Conservation (phyloP, 805 yeast species). For the Zygoascus bituminiphila region DNA sequence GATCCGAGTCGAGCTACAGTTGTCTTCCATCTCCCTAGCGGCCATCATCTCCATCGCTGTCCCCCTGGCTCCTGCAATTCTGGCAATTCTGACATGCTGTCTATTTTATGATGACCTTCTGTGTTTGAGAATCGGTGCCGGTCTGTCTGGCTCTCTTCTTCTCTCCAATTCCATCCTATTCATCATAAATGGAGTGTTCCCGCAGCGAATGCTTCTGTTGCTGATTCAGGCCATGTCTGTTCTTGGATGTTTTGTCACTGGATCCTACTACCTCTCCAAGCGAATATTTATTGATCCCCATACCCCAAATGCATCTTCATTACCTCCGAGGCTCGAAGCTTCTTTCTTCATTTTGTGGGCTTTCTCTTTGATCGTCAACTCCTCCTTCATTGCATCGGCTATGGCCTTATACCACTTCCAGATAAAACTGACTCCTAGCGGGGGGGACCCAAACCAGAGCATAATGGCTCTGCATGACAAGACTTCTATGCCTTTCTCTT, state of each 20-base stretch:
- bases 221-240: constrained; percentile 1
- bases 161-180: constrained; percentile 1
- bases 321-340: not conserved
- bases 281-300: not conserved
- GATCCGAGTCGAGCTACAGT: constrained; percentile 21
- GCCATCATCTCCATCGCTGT: constrained; percentile 12
- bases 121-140: constrained; percentile 6
- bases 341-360: not conserved
- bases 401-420: not conserved
- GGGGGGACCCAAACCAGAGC: not conserved
- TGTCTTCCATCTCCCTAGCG: constrained; percentile 22
- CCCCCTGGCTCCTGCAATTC: constrained; percentile 12
- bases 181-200: constrained; percentile 6
- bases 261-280: constrained; percentile 5
- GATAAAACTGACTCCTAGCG: not conserved
- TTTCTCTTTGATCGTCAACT: not conserved
- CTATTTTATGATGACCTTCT: constrained; percentile 3
- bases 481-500: constrained; percentile 1
- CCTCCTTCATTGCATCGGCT: not conserved
- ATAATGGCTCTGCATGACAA: not conserved
- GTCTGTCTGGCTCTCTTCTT: constrained; percentile 6
- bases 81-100: constrained; percentile 10
- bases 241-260: constrained; percentile 8
- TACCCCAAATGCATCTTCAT: not conserved
- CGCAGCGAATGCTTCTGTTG: constrained; percentile 5